Percentiles rank a stretch among this genome's conserved stretches.
Evolutionary conservation across 768 basidiomycete genomes (phyloP).

Genomic region (Boletus sp.): DNA sequence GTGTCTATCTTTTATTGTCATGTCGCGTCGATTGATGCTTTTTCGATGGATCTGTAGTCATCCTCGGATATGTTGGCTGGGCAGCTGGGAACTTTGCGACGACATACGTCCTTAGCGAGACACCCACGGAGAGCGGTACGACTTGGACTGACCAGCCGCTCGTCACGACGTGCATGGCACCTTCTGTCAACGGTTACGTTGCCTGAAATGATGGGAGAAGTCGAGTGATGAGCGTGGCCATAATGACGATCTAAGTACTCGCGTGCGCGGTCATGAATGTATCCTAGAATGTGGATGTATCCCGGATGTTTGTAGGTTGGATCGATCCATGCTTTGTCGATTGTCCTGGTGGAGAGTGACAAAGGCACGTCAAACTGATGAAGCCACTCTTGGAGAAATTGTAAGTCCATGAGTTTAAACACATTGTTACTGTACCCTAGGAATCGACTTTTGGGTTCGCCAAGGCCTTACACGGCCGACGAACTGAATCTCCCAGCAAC

Average conservation of each 20-base stretch:
- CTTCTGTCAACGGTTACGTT: slow-evolving; percentile 1
- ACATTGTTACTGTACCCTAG: no score
- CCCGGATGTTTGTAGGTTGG: background rate
- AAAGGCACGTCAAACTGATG: background rate
- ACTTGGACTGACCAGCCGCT: slow-evolving; percentile 7
- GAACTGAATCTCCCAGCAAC: no score
- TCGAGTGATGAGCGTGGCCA: background rate
- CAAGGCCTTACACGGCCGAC: no score
- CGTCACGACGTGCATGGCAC: slow-evolving; percentile 9
- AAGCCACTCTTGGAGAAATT: no score
- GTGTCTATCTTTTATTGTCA: background rate
- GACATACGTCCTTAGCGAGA: slow-evolving; percentile 9
- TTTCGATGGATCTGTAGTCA: background rate
- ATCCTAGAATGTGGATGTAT: no score
- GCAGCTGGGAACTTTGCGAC: slow-evolving; percentile 9
- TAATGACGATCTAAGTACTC: no score
- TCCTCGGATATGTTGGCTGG: slow-evolving; percentile 13
- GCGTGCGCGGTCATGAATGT: background rate
- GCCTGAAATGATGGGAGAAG: background rate
- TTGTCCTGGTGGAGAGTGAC: background rate
- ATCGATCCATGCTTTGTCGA: background rate
- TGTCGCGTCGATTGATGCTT: background rate
- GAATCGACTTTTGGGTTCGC: no score
- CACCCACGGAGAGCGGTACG: background rate
- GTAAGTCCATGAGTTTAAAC: no score